Evolutionary conservation across 2,329 filamentous ascomycete genomes (phyloP).

Genomic region (Colletotrichum navitas): DNA sequence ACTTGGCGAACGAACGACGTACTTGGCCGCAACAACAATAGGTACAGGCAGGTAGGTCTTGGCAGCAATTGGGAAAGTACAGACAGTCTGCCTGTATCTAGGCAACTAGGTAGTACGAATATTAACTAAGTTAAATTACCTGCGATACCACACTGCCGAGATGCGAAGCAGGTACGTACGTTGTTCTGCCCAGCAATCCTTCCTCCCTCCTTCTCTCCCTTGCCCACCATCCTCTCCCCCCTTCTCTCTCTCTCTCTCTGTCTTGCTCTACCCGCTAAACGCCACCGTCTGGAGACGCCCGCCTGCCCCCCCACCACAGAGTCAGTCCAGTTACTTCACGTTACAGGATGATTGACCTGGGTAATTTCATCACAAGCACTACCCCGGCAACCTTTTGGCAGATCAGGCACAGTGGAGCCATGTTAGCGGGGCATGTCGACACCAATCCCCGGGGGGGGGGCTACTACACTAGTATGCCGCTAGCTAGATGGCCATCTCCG

Average conservation of each 20-base stretch:
- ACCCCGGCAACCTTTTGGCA: constrained; percentile 32
- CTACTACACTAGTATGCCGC: no score
- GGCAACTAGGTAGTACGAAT: no score
- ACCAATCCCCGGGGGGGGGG: constrained; percentile 19
- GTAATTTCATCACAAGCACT: constrained; percentile 35
- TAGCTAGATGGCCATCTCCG: constrained; percentile 4
- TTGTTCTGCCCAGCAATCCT: no score
- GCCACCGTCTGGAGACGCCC: constrained; percentile 7
- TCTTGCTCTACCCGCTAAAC: constrained; percentile 16
- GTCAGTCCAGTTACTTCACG: neutral
- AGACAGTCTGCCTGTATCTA: no score
- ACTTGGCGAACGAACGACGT: constrained; percentile 24
- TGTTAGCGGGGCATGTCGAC: constrained; percentile 15
- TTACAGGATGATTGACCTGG: constrained; percentile 30
- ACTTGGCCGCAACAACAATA: neutral
- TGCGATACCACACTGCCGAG: neutral
- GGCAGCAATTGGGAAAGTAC: constrained; percentile 11
- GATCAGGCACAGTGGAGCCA: constrained; percentile 35
- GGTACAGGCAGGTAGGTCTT: constrained; percentile 1
- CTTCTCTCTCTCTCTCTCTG: neutral
- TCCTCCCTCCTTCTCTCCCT: neutral
- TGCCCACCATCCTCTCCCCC: neutral
- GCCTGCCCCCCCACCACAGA: neutral
- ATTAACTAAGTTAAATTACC: no score
- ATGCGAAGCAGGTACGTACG: neutral